Evolutionary conservation across 129 eudicot genomes (phyloP).

Genomic region (Tanacetum coccineum): DNA sequence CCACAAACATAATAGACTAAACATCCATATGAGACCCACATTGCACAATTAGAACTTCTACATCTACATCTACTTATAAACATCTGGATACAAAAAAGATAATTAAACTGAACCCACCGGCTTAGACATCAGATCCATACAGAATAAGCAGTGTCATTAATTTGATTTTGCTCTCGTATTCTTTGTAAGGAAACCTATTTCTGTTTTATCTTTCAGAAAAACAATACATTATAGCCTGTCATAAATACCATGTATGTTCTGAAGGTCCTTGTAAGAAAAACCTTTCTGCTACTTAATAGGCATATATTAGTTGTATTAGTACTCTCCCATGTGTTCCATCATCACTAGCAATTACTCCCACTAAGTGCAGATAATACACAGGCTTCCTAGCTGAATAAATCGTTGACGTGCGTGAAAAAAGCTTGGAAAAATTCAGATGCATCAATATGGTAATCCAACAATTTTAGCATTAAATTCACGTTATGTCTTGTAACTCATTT

Average conservation of each 20-base stretch:
- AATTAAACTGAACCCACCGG: neutral
- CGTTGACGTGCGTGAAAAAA: neutral
- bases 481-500: neutral
- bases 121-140: neutral
- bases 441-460: neutral
- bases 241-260: neutral
- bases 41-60: too few relatives aligned
- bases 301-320: neutral
- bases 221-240: neutral
- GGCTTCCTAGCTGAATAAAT: neutral
- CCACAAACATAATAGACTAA: neutral
- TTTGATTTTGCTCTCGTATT: neutral
- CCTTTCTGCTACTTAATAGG: neutral
- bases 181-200: neutral
- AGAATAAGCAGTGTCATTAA: neutral
- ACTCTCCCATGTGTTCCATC: slow-evolving; percentile 1
- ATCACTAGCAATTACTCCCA: neutral
- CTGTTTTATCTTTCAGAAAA: neutral
- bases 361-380: neutral
- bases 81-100: too few relatives aligned
- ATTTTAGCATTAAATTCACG: slow-evolving; percentile 2
- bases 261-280: neutral
- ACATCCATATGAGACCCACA: too few relatives aligned
- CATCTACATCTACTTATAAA: too few relatives aligned
- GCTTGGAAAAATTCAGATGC: neutral